Conservation (phyloP, 1,284 basidiomycete species). For the Apiotrichum domesticum region DNA sequence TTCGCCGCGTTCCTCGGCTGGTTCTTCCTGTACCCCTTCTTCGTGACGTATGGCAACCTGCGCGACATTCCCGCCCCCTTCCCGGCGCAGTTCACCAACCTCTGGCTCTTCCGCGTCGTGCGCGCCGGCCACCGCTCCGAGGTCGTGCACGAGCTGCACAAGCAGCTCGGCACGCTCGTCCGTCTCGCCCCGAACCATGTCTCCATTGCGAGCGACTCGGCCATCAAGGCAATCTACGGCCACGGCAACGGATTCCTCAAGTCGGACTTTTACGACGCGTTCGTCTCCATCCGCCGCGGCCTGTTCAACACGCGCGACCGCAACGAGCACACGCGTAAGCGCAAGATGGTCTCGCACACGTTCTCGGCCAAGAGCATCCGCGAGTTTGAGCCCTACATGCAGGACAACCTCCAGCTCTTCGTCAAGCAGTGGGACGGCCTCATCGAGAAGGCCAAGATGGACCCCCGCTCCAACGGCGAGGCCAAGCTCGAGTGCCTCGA, state of each 20-base stretch:
- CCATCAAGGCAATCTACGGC: slow-evolving; percentile 62
- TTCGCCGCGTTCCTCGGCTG: slow-evolving; percentile 1
- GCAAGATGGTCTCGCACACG: slow-evolving; percentile 81
- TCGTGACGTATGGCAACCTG: slow-evolving; percentile 10
- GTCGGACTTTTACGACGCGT: slow-evolving; percentile 65
- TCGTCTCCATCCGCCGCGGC: slow-evolving; percentile 61
- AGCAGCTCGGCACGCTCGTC: slow-evolving; percentile 70
- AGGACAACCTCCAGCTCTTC: slow-evolving; percentile 58
- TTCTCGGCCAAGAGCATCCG: slow-evolving; percentile 61
- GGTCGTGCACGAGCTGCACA: slow-evolving; percentile 67
- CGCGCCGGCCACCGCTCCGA: slow-evolving; percentile 68
- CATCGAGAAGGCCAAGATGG: slow-evolving; percentile 50
- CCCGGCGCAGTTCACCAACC: slow-evolving; percentile 65
- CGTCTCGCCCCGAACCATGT: slow-evolving; percentile 82
- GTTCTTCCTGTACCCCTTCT: slow-evolving; percentile 15
- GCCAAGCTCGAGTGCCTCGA: slow-evolving; percentile 65
- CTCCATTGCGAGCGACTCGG: slow-evolving; percentile 71
- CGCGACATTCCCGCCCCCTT: slow-evolving; percentile 60
- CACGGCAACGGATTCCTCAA: slow-evolving; percentile 75
- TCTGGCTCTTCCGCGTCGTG: slow-evolving; percentile 66
- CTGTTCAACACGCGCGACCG: slow-evolving; percentile 57
- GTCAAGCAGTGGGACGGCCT: slow-evolving; percentile 75
- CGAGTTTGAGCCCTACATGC: slow-evolving; percentile 67
- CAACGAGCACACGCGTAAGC: slow-evolving; percentile 74
- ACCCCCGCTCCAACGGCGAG: slow-evolving; percentile 43